Conservation (phyloP, 371 early-diverging fungal genomes). For the Mortierella sp. region DNA sequence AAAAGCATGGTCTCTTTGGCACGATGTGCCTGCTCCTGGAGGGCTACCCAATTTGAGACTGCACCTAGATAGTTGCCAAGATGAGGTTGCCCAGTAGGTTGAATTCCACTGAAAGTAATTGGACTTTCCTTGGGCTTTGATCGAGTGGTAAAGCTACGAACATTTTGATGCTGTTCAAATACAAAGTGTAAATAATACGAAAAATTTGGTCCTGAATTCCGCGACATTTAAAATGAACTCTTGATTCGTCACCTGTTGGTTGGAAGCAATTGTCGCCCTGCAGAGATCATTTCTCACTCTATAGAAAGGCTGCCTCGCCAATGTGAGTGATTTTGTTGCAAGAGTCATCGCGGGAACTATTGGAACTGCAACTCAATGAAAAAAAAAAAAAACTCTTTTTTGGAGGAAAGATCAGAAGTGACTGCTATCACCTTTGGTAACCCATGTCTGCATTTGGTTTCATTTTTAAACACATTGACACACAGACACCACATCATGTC, state of each 20-base stretch:
- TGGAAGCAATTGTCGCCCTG: neutral
- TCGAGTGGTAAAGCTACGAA: conserved; percentile 7
- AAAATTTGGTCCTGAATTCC: neutral
- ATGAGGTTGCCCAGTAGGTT: conserved; percentile 95
- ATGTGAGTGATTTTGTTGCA: neutral
- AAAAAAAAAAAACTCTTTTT: no score
- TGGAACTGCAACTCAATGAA: neutral
- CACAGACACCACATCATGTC: neutral
- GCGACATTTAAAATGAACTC: neutral
- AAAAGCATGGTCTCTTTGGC: conserved; percentile 65
- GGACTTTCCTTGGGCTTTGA: conserved; percentile 25
- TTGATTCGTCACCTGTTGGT: neutral
- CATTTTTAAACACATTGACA: neutral
- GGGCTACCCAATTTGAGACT: conserved; percentile 84
- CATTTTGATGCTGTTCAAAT: neutral
- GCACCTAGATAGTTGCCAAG: conserved; percentile 97
- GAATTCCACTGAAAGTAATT: conserved; percentile 86
- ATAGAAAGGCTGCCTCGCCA: neutral
- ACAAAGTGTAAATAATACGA: neutral
- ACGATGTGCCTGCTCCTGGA: conserved; percentile 72
- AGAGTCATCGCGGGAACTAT: neutral
- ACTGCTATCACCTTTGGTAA: neutral
- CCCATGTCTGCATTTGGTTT: no score
- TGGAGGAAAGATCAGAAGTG: neutral
- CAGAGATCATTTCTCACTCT: neutral